A percentile compares a stretch with the other conserved stretches of the same genome.
These are phyloP conservation scores for Dipteronia dyeriana DNA, from an alignment of 345 rosid species.

Conservation along the genomic window DNA sequence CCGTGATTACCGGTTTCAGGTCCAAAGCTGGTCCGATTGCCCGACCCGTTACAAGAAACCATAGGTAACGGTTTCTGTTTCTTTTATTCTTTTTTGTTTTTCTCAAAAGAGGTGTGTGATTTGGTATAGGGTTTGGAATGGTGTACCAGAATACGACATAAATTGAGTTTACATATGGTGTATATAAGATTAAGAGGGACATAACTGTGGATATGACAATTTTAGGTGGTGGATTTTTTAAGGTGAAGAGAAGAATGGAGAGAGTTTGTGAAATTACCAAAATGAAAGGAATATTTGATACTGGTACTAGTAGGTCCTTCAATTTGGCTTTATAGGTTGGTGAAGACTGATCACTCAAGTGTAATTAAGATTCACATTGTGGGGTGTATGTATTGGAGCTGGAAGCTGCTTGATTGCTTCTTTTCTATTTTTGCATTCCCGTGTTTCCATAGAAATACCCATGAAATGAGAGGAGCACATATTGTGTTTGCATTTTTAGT, in stretches of 20 bases:
- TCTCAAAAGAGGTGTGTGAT: background rate
- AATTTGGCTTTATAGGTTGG: background rate
- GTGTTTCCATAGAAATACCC: no score
- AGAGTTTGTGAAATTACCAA: background rate
- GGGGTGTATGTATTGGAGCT: background rate
- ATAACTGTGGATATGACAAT: background rate
- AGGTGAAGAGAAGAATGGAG: background rate
- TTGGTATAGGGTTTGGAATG: background rate
- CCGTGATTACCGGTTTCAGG: conserved; percentile 44
- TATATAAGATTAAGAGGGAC: background rate
- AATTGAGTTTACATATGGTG: background rate
- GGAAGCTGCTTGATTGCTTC: background rate
- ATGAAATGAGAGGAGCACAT: no score
- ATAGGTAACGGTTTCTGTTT: background rate
- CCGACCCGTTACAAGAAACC: conserved; percentile 39
- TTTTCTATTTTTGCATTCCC: no score
- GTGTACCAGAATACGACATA: background rate
- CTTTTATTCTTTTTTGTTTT: background rate
- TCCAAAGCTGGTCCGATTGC: conserved; percentile 51
- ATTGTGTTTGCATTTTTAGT: no score
- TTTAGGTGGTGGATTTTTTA: background rate
- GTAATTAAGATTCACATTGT: background rate
- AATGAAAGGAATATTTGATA: background rate
- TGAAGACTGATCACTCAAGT: no score
- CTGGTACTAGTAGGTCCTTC: background rate